A percentile compares a stretch with the other conserved stretches of the same genome.
Evolutionary conservation across 345 rosid species (phyloP).

Genomic region (Eucalyptus marginata): DNA sequence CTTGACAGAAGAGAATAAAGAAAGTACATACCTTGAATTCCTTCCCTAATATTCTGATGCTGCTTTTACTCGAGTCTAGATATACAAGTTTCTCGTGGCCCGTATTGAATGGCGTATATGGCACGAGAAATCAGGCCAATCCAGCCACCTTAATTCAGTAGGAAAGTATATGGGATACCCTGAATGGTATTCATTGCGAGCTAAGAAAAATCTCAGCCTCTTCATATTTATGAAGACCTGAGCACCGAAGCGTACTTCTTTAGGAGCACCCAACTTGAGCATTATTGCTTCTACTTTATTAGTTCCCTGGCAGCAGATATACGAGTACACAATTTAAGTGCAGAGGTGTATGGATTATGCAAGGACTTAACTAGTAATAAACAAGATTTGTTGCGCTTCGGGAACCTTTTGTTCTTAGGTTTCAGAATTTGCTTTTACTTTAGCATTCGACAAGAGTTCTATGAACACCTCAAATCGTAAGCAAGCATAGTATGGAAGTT

Average conservation of each 20-base stretch:
- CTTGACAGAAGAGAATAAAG: neutral
- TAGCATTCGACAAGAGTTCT: neutral
- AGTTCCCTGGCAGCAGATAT: neutral
- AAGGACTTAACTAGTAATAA: neutral
- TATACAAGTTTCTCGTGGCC: neutral
- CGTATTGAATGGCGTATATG: neutral
- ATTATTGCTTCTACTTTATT: neutral
- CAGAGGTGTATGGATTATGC: neutral
- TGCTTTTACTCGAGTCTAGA: neutral
- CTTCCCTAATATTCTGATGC: neutral
- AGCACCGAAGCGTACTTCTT: neutral
- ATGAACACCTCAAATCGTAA: too few relatives aligned
- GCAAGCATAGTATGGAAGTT: too few relatives aligned
- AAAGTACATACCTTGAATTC: neutral
- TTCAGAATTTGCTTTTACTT: neutral
- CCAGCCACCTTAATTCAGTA: neutral
- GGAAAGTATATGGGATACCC: neutral
- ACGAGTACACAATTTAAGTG: neutral
- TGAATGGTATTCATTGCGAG: neutral
- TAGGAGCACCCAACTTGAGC: neutral
- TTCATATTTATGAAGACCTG: neutral
- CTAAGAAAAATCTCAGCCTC: neutral
- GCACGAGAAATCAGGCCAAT: neutral
- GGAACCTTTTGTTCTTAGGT: neutral
- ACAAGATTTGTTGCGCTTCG: neutral